Base-by-base conservation (phyloP, 768 basidiomycete species). In the Boletus fagicola region DNA sequence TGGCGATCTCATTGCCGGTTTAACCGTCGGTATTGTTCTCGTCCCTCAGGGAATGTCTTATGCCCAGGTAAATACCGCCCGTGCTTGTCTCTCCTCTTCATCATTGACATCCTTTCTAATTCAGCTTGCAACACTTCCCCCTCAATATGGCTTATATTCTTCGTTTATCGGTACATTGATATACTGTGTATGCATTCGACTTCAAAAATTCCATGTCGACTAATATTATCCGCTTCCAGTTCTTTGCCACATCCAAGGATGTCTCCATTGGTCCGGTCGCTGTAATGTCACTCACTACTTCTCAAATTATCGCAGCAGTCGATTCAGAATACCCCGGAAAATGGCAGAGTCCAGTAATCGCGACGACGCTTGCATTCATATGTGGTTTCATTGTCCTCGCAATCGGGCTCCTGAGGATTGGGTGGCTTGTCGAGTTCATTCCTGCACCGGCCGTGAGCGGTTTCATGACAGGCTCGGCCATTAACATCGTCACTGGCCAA, bases 261-360 rank as follows among this genome's bases (percentile, higher is more conserved):
- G 92, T 99, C 42, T 95, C 94, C n/a, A 98, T 99, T 63, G 97
- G 97, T 49, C 97, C 97, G 2, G 96, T 98, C 63, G 96, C 97
- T 9, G 96, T 99, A 69, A 97, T 99, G 94, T 95, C 93, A 2
- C 81, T 97, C 50, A 89, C 90, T 20, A 84, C 86, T 18, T 81
- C 92, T 9, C 85, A 92, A 69, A 85, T 98, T 61, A 90, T 98
- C 68, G 75, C 79, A 15, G 72, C 80, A 36, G 83, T 97, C 51
- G 66, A 87, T 44, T 65, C 75, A 0, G 64, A 70, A 11, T 75
- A 85, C 63, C 86, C 83, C 1, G 74, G 73, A n/a, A 66, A 77
- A 63, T 96, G 85, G 83, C 63, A 74, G 4, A 78, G 77, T 1
- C 86, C 90, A 1, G 77, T 85, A 55, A 98, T 99, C 57, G 97